A percentile compares a stretch with the other conserved stretches of the same genome.
phyloP scores from a whole-genome alignment of 2,329 filamentous ascomycete genomes.

The Colletotrichum simmondsii region DNA sequence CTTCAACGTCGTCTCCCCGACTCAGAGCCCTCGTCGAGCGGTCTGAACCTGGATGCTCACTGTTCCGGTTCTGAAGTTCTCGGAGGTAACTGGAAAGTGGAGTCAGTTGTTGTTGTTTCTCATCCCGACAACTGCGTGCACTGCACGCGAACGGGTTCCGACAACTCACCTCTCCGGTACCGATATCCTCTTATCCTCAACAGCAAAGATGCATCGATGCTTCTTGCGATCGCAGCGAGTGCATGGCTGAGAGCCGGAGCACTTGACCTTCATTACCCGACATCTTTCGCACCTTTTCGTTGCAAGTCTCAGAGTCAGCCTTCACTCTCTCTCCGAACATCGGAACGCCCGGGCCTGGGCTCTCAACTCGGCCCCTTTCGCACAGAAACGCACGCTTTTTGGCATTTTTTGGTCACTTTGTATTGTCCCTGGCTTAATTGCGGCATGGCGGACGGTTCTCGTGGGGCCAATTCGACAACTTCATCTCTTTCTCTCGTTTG shows the following conservation, averaged over 20 bases:
- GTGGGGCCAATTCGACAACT: neutral
- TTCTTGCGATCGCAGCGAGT: slow-evolving; percentile 37
- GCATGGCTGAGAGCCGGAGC: slow-evolving; percentile 37
- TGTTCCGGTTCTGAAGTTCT: slow-evolving; percentile 31
- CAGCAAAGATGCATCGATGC: slow-evolving; percentile 37
- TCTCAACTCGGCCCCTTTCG: neutral
- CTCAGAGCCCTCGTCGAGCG: slow-evolving; percentile 10
- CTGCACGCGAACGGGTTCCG: neutral
- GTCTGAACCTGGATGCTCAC: slow-evolving; percentile 14
- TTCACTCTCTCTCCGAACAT: neutral
- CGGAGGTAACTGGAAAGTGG: slow-evolving; percentile 28
- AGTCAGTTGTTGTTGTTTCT: neutral
- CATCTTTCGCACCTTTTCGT: slow-evolving; percentile 39
- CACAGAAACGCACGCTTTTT: slow-evolving; percentile 34
- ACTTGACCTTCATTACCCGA: slow-evolving; percentile 39
- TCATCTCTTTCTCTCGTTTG: neutral
- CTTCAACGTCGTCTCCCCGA: neutral
- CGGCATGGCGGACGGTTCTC: slow-evolving; percentile 26
- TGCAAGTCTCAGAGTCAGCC: slow-evolving; percentile 36
- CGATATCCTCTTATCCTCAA: slow-evolving; percentile 37
- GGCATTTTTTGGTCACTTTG: slow-evolving; percentile 36
- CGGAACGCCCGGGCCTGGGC: neutral
- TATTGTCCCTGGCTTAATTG: slow-evolving; percentile 33
- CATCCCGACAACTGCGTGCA: neutral
- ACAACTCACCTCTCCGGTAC: slow-evolving; percentile 37